Conservation (phyloP, 768 basidiomycete species). For the Suillus subalutaceus region DNA sequence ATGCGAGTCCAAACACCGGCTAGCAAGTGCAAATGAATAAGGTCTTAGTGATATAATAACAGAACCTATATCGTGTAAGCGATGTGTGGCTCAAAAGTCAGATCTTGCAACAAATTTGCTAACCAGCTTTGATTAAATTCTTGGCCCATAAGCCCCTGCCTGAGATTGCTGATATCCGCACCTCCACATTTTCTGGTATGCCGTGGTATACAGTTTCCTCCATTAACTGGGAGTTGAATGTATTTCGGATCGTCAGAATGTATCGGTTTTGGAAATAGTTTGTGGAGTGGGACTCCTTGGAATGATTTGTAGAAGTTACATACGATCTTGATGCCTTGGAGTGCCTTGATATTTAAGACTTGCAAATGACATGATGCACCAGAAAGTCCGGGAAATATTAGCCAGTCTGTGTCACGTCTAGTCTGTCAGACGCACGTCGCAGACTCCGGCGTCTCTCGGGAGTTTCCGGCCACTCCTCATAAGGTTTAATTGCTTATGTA, state of each 20-base stretch:
- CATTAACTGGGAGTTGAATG: conserved; percentile 12
- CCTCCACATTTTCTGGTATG: conserved; percentile 45
- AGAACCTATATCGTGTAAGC: conserved; percentile 48
- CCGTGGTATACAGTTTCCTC: conserved; percentile 23
- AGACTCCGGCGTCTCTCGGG: no score
- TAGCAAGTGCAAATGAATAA: conserved; percentile 67
- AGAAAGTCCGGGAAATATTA: no score
- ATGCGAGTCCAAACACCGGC: conserved; percentile 54
- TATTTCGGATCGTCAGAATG: not conserved
- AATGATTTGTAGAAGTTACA: conserved; percentile 33
- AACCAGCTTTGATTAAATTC: conserved; percentile 41
- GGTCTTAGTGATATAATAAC: conserved; percentile 61
- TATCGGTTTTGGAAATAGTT: conserved; percentile 25
- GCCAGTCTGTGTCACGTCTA: no score
- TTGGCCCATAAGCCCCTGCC: conserved; percentile 54
- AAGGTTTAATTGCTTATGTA: no score
- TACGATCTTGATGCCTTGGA: conserved; percentile 38
- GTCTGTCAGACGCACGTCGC: no score
- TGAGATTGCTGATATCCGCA: conserved; percentile 35
- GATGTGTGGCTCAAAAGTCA: not conserved
- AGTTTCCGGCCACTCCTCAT: no score
- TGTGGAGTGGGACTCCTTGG: conserved; percentile 26
- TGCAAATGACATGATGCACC: conserved; percentile 37
- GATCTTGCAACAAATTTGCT: conserved; percentile 5
- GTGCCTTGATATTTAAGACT: conserved; percentile 34